A percentile compares a stretch with the other conserved stretches of the same genome.
Conservation (phyloP, 768 basidiomycete species). For the Candolleomyces eurysporus region DNA sequence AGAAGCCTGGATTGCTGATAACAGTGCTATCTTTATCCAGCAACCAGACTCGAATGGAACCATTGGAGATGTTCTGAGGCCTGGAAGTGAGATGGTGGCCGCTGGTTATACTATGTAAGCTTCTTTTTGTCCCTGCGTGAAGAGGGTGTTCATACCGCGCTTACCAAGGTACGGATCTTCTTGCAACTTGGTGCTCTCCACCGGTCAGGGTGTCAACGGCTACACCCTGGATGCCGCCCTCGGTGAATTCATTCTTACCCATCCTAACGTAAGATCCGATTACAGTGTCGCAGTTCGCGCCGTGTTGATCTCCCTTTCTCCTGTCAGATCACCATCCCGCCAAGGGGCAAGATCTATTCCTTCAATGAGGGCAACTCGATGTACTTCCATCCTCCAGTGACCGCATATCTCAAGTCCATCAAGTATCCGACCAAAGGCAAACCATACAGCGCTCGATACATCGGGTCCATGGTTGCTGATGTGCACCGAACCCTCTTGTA, state of each 20-base stretch:
- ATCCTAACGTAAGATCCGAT: conserved; percentile 68
- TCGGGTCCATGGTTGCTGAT: conserved; percentile 99
- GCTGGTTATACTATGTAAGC: conserved; percentile 95
- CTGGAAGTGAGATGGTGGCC: conserved; percentile 96
- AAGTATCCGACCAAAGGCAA: conserved; percentile 82
- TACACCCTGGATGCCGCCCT: conserved; percentile 95
- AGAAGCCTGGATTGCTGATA: conserved; percentile 2
- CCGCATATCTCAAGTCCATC: conserved; percentile 84
- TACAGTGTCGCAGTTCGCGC: not conserved
- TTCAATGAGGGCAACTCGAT: conserved; percentile 99
- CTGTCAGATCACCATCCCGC: conserved; percentile 81
- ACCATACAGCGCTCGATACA: conserved; percentile 91
- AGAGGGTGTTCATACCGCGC: not conserved
- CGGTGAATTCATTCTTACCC: conserved; percentile 98
- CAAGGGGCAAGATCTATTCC: conserved; percentile 97
- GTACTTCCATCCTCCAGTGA: conserved; percentile 86
- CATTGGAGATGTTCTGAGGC: conserved; percentile 84
- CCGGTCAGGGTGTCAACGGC: conserved; percentile 94
- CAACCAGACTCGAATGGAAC: conserved; percentile 74
- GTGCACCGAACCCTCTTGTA: conserved; percentile 95
- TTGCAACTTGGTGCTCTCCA: conserved; percentile 92
- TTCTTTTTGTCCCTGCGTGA: conserved; percentile 8
- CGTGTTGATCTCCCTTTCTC: conserved; percentile 18
- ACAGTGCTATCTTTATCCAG: conserved; percentile 33
- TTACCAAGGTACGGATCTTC: conserved; percentile 76